Evolutionary conservation across 2,329 filamentous ascomycete genomes (phyloP).

Genomic region (Alternaria sp.): DNA sequence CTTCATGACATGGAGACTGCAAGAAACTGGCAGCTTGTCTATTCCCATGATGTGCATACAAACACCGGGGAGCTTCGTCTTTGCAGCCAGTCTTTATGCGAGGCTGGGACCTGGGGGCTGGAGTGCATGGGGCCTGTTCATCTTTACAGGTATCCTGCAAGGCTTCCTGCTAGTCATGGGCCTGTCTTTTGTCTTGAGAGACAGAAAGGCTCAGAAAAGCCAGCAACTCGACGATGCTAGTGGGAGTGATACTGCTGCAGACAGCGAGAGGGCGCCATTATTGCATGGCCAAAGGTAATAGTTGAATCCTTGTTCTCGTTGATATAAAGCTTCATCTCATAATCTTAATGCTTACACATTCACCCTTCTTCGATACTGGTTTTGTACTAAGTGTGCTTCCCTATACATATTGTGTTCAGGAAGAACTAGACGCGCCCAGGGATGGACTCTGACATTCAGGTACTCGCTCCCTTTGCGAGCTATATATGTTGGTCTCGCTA

Average conservation of each 20-base stretch:
- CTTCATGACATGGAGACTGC: conserved; percentile 84
- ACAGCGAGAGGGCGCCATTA: conserved; percentile 13
- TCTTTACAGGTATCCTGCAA: conserved; percentile 86
- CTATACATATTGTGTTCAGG: not conserved
- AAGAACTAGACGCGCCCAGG: not conserved
- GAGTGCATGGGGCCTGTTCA: conserved; percentile 94
- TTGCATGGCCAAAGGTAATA: conserved; percentile 4
- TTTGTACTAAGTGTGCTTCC: not conserved
- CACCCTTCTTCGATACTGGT: not conserved
- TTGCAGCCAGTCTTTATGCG: conserved; percentile 82
- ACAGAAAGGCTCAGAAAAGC: conserved; percentile 34
- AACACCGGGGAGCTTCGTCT: conserved; percentile 90
- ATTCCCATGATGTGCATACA: conserved; percentile 99
- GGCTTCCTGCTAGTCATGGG: conserved; percentile 82
- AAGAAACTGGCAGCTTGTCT: conserved; percentile 88
- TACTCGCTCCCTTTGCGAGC: conserved; percentile 4
- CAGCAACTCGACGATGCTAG: conserved; percentile 5
- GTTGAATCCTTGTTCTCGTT: not conserved
- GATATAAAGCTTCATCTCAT: not conserved
- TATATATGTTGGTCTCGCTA: conserved; percentile 3
- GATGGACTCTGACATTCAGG: conserved; percentile 9
- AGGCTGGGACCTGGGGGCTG: conserved; percentile 84
- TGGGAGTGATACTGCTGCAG: not conserved
- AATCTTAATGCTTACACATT: not conserved
- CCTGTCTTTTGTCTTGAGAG: conserved; percentile 74